Conservation (phyloP, 169 alveolate species). For the Sarcocystis neurona region DNA sequence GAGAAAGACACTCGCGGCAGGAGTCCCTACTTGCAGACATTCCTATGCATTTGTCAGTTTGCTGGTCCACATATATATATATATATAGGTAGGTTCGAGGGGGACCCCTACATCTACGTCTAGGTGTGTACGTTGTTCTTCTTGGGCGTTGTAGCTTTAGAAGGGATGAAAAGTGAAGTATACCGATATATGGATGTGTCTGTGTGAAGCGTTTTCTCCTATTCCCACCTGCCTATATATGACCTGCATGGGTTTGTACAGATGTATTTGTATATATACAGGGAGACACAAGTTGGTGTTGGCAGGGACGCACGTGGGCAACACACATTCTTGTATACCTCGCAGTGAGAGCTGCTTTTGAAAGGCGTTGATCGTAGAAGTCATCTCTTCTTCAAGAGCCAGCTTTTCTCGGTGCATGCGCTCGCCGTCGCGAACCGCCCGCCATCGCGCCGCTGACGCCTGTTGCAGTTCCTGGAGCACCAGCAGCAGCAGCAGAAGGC, state of each 20-base stretch:
- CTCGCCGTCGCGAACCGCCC: conserved; percentile 16
- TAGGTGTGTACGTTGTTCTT: background rate
- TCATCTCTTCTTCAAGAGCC: conserved; percentile 33
- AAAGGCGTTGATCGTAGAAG: conserved; percentile 17
- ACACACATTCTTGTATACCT: too few species aligned
- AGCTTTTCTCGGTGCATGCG: background rate
- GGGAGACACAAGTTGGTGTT: background rate
- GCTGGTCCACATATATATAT: too few species aligned
- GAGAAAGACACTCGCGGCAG: background rate
- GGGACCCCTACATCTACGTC: background rate
- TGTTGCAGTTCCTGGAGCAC: background rate
- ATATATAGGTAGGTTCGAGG: background rate
- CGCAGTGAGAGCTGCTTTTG: background rate
- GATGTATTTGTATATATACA: background rate
- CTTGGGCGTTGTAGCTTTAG: background rate
- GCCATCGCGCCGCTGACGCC: background rate
- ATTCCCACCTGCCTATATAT: background rate
- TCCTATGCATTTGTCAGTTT: too few species aligned
- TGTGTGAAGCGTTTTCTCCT: background rate
- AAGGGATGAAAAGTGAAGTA: background rate
- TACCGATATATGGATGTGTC: background rate
- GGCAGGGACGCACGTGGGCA: too few species aligned
- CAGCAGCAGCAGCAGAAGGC: background rate
- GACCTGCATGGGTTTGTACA: background rate
- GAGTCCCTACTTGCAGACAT: background rate